phyloP scores from a whole-genome alignment of 2,329 filamentous ascomycete genomes.

The Chaetomium globosum region DNA sequence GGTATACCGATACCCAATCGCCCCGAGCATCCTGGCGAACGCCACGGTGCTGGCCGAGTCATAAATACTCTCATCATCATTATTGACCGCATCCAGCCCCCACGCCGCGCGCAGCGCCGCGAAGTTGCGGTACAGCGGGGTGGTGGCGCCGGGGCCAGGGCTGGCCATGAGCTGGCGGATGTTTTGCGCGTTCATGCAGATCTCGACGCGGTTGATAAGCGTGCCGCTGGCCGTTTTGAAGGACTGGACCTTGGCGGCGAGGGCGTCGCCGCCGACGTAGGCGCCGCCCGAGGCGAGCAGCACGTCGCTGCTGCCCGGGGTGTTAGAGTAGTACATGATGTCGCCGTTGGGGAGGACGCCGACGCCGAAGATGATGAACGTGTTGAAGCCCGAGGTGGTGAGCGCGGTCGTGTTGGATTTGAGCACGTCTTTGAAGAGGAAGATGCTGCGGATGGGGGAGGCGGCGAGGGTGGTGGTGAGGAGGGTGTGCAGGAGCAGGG shows the following conservation, averaged over 20 bases:
- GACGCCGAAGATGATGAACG: conserved; percentile 49
- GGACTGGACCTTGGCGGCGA: conserved; percentile 51
- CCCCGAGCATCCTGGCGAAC: conserved; percentile 48
- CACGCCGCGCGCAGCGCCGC: conserved; percentile 46
- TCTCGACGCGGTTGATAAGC: conserved; percentile 46
- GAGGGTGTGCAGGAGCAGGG: background rate
- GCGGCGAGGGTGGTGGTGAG: conserved; percentile 4
- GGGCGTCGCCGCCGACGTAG: conserved; percentile 53
- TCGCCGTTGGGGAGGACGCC: conserved; percentile 48
- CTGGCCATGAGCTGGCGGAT: conserved; percentile 45
- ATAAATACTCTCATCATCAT: conserved; percentile 51
- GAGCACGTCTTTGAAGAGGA: conserved; percentile 50
- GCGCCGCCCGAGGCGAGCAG: conserved; percentile 45
- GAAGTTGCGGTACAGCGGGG: conserved; percentile 47
- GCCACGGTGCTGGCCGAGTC: conserved; percentile 47
- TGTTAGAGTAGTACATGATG: conserved; percentile 52
- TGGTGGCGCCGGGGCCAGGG: conserved; percentile 42
- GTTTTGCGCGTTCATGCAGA: conserved; percentile 50
- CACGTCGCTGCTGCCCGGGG: conserved; percentile 43
- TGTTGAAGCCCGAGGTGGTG: conserved; percentile 49
- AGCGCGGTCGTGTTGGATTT: conserved; percentile 49
- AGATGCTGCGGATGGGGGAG: conserved; percentile 38
- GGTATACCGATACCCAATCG: conserved; percentile 48
- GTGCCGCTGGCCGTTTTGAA: conserved; percentile 44
- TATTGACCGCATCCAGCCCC: conserved; percentile 51